These are phyloP conservation scores for Pyrus bretschneideri DNA, from an alignment of 306 rosid species.

Conservation along the genomic window DNA sequence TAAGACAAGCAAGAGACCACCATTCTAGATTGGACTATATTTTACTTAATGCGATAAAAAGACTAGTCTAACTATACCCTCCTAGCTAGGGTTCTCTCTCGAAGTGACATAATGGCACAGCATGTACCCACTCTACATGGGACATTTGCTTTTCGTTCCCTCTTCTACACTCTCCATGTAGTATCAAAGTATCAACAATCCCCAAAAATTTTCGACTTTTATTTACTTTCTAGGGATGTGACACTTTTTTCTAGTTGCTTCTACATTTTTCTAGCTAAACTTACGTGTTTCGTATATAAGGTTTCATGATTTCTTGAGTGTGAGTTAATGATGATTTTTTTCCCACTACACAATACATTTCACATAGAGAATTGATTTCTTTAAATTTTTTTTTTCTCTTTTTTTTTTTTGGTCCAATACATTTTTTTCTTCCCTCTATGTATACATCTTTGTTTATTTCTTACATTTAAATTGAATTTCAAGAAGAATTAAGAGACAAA, in stretches of 20 bases:
- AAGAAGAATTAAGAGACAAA: not conserved
- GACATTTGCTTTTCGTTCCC: constrained; percentile 1
- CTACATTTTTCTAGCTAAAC: not conserved
- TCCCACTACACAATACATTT: not conserved
- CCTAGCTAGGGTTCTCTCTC: not conserved
- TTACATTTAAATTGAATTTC: not conserved
- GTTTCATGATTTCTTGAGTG: not conserved
- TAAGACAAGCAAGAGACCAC: constrained; percentile 1
- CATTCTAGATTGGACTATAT: not conserved
- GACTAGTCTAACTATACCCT: not conserved
- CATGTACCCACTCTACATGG: constrained; percentile 19
- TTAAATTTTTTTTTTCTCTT: not conserved
- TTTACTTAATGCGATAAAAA: not conserved
- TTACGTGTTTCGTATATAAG: not conserved
- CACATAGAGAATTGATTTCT: not conserved
- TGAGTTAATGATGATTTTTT: not conserved
- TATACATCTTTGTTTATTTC: not conserved
- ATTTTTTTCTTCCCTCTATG: too few species aligned
- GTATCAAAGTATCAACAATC: not conserved
- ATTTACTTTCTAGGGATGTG: not conserved
- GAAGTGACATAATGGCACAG: constrained; percentile 10
- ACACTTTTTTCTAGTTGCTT: not conserved
- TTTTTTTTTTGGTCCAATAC: too few species aligned
- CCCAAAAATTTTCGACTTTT: not conserved
- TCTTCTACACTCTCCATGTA: not conserved